Percentiles rank a stretch among this genome's conserved stretches.
phyloP scores from a whole-genome alignment of 2,329 filamentous ascomycete species.

The Aspergillus luchuensis region DNA sequence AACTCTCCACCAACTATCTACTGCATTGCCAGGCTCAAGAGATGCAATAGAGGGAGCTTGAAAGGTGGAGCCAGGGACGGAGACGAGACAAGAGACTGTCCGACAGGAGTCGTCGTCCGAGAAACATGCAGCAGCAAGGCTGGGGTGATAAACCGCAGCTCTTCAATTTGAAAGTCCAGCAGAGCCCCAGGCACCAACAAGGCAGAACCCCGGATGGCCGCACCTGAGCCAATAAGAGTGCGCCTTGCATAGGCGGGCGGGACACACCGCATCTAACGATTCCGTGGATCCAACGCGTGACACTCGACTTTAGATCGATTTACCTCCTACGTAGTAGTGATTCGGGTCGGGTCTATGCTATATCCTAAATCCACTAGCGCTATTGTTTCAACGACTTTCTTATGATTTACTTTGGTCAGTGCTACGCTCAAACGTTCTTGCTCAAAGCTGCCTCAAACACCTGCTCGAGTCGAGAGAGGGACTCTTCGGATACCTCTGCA shows the following conservation, averaged over 20 bases:
- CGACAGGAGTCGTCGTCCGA: conserved; percentile 37
- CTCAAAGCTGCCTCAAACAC: conserved; percentile 53
- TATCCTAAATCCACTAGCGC: not conserved
- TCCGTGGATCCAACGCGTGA: not conserved
- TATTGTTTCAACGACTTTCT: conserved; percentile 30
- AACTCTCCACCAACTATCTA: conserved; percentile 27
- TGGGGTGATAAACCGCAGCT: conserved; percentile 23
- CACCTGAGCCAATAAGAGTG: conserved; percentile 17
- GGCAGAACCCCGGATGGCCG: conserved; percentile 26
- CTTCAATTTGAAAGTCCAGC: conserved; percentile 24
- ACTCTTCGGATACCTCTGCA: conserved; percentile 65
- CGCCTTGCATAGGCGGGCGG: not conserved
- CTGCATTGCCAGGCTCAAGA: conserved; percentile 17
- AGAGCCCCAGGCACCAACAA: conserved; percentile 34
- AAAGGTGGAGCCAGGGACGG: conserved; percentile 24
- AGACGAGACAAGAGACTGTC: conserved; percentile 28
- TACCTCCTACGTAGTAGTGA: no score
- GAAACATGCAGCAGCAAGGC: conserved; percentile 34
- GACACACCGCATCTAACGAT: conserved; percentile 3
- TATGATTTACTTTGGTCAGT: conserved; percentile 36
- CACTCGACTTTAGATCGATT: no score
- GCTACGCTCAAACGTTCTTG: conserved; percentile 35
- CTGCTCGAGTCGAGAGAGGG: conserved; percentile 58
- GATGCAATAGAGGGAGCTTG: conserved; percentile 19
- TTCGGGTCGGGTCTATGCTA: not conserved